Conservation (phyloP, 2,329 filamentous ascomycete genomes). For the Aspergillus floridensis region DNA sequence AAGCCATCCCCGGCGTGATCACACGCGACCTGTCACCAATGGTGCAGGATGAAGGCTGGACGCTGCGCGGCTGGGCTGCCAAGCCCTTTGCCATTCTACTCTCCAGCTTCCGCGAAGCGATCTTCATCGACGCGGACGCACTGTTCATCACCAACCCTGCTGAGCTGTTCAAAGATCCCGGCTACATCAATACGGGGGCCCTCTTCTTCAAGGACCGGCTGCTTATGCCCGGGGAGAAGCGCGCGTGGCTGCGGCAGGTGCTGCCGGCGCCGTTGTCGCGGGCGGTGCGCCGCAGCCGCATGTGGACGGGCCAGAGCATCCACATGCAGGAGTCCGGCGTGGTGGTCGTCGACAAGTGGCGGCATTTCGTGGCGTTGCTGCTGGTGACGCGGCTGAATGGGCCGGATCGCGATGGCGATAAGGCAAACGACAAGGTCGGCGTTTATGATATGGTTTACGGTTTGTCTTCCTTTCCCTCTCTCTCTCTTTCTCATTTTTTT, state of each 20-base stretch:
- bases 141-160: slow-evolving; percentile 46
- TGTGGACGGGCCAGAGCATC: slow-evolving; percentile 19
- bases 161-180: slow-evolving; percentile 43
- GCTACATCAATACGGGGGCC: slow-evolving; percentile 44
- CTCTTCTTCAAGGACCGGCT: slow-evolving; percentile 49
- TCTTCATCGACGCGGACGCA: slow-evolving; percentile 49
- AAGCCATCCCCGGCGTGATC: slow-evolving; percentile 44
- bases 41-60: slow-evolving; percentile 47
- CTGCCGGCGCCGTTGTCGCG: slow-evolving; percentile 45
- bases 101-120: slow-evolving; percentile 48
- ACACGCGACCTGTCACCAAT: slow-evolving; percentile 47
- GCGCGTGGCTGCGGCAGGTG: slow-evolving; percentile 41
- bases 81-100: slow-evolving; percentile 50
- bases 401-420: slow-evolving; percentile 45
- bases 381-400: slow-evolving; percentile 36
- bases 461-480: slow-evolving; percentile 18
- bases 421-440: slow-evolving; percentile 36
- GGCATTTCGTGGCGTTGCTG: slow-evolving; percentile 46
- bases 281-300: slow-evolving; percentile 31
- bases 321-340: slow-evolving; percentile 47
- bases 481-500: background rate
- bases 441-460: slow-evolving; percentile 51
- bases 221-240: slow-evolving; percentile 35
- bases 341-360: slow-evolving; percentile 48
- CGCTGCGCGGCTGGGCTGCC: slow-evolving; percentile 46